Base-by-base conservation (phyloP, 331 rosid species). In the Stylosanthes scabra region DNA sequence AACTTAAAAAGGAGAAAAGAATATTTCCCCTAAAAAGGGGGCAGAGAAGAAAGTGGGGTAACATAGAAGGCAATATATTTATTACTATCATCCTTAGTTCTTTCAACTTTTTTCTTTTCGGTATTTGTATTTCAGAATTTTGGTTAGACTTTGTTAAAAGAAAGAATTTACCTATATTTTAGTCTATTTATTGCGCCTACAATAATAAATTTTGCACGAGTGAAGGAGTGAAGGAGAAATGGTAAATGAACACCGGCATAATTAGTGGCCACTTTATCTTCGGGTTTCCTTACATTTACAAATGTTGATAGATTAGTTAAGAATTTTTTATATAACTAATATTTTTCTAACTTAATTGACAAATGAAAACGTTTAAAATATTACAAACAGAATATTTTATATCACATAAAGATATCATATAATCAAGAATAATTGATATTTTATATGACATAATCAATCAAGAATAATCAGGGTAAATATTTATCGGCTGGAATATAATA, bases 1-100 rank as follows among this genome's bases (percentile, higher is more conserved):
- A 3, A 72, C 16, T 56, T 49, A 41, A 62, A 41, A 62, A 64
- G 61, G 71, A 25, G 63, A 66, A 77, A 71, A 44, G n/a, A 34
- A 56, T 45, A 9, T 8, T 15, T 29, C 63, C 69, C 59, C 49
- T 52, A 3, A 31, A 6, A 28, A 74, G 3, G 8, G 8, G 15
- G 5, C 11, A 20, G 3, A 8, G 6, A 40, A 39, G 34, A 50
- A 8, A 39, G 39, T 29, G 8, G 14, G 2, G 20, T 4, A 16
- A 20, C 39, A 49, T 20, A 55, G n/a, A 54, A 70, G 76, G 76
- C 71, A 72, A 66, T 12, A 42, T 28, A 31, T 82, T 52, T 82
- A 15, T 29, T 44, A 25, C 37, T 59, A 60, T 54, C 55, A 34
- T 15, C 47, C 25, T 49, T 25, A 6, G 39, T 25, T 58, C 12